These are phyloP conservation scores for Mychonastes homosphaera DNA, from an alignment of 139 green algal genomes.

Conservation along the genomic window DNA sequence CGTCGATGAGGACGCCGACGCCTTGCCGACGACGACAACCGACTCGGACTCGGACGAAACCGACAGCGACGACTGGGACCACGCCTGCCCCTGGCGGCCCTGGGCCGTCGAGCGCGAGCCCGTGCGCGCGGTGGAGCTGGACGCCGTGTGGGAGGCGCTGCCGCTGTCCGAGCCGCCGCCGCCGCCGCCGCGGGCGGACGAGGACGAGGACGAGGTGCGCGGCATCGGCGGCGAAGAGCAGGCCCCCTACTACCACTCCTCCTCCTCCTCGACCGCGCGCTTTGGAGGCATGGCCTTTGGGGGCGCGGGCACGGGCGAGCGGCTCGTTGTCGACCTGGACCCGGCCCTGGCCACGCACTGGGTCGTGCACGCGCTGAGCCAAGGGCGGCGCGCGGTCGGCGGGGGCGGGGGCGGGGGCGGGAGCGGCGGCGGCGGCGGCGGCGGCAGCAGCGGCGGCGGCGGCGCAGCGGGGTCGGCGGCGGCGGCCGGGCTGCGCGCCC, in stretches of 20 bases:
- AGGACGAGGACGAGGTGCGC: too few species aligned
- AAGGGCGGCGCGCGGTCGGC: neutral
- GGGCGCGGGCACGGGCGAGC: neutral
- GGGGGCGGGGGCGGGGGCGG: neutral
- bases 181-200: too few species aligned
- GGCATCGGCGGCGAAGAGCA: too few species aligned
- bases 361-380: constrained; percentile 23
- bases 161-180: neutral
- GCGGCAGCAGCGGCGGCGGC: too few species aligned
- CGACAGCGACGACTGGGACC: constrained; percentile 55
- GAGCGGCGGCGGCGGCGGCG: neutral
- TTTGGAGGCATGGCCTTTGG: neutral
- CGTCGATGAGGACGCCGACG: constrained; percentile 9
- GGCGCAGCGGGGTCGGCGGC: too few species aligned
- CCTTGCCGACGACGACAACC: too few species aligned
- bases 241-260: too few species aligned
- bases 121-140: constrained; percentile 42
- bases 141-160: constrained; percentile 40
- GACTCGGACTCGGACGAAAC: too few species aligned
- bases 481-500: neutral
- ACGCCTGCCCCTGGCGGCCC: constrained; percentile 38
- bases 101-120: constrained; percentile 51
- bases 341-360: constrained; percentile 1
- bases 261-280: too few species aligned
- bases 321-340: too few species aligned